Conservation (phyloP, 2,329 filamentous ascomycete species). For the Pseudofabraea citricarpa region DNA sequence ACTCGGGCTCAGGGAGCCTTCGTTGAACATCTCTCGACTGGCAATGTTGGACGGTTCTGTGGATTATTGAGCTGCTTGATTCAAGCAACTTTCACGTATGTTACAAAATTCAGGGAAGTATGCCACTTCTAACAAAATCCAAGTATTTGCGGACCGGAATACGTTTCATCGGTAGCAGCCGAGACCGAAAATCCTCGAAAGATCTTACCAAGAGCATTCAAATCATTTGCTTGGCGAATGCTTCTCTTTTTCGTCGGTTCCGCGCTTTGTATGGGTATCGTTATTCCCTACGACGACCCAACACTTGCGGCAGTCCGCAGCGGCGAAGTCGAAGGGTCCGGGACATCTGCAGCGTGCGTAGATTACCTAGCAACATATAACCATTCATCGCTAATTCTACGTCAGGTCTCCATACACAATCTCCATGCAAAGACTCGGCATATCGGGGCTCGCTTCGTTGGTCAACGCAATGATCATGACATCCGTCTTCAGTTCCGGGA, state of each 20-base stretch:
- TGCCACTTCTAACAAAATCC: slow-evolving; percentile 67
- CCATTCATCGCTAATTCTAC: neutral
- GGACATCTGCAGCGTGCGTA: slow-evolving; percentile 34
- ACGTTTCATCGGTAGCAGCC: slow-evolving; percentile 64
- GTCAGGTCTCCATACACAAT: slow-evolving; percentile 32
- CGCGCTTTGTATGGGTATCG: slow-evolving; percentile 58
- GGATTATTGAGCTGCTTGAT: slow-evolving; percentile 76
- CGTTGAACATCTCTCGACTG: slow-evolving; percentile 49
- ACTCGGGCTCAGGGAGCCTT: slow-evolving; percentile 3
- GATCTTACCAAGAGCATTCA: slow-evolving; percentile 63
- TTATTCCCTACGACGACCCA: slow-evolving; percentile 58
- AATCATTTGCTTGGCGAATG: slow-evolving; percentile 67
- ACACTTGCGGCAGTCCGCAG: slow-evolving; percentile 47
- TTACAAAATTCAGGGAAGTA: slow-evolving; percentile 33
- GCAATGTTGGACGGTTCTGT: slow-evolving; percentile 35
- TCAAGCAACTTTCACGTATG: slow-evolving; percentile 64
- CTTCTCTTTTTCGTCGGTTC: slow-evolving; percentile 66
- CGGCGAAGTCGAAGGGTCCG: slow-evolving; percentile 43
- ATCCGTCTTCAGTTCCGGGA: slow-evolving; percentile 56
- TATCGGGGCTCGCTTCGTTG: slow-evolving; percentile 56
- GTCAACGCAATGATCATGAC: slow-evolving; percentile 67
- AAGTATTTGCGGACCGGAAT: slow-evolving; percentile 59
- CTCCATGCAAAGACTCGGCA: slow-evolving; percentile 61
- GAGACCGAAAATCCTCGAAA: slow-evolving; percentile 59
- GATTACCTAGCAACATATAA: neutral